phyloP scores from a whole-genome alignment of 768 basidiomycete genomes.

The Rhizopogon vinicolor region DNA sequence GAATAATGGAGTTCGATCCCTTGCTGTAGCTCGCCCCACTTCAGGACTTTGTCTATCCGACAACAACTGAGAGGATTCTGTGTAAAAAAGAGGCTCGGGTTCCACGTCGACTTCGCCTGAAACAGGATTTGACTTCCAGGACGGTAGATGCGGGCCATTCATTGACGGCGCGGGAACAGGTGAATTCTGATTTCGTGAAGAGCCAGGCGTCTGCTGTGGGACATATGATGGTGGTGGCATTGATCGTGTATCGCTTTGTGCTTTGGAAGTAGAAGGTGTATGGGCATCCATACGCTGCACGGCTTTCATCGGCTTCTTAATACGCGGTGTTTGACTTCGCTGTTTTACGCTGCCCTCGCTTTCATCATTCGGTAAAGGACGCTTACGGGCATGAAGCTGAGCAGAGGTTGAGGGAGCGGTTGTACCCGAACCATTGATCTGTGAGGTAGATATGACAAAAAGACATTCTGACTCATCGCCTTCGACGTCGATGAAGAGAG shows the following conservation, averaged over 20 bases:
- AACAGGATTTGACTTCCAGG: background rate
- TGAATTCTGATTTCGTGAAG: background rate
- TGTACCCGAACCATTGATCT: constrained; percentile 35
- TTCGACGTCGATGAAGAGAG: constrained; percentile 75
- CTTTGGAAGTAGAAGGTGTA: constrained; percentile 7
- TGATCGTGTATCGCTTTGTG: constrained; percentile 21
- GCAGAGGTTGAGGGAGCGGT: constrained; percentile 10
- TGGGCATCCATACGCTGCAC: constrained; percentile 25
- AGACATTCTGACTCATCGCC: constrained; percentile 59
- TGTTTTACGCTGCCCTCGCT: constrained; percentile 15
- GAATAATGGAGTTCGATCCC: constrained; percentile 26
- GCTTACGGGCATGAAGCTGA: constrained; percentile 14
- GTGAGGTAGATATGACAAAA: constrained; percentile 78
- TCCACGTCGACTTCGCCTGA: constrained; percentile 1
- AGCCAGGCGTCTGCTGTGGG: constrained; percentile 11
- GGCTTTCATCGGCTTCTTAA: constrained; percentile 34
- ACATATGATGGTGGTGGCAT: constrained; percentile 36
- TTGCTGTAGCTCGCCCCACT: background rate
- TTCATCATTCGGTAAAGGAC: constrained; percentile 13
- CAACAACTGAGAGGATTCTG: constrained; percentile 17
- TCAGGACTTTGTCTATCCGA: constrained; percentile 1
- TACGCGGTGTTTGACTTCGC: constrained; percentile 34
- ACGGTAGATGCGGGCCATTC: background rate
- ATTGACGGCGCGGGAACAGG: background rate
- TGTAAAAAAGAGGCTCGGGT: constrained; percentile 18